Percentiles rank a stretch among this genome's conserved stretches.
These are phyloP conservation scores for Tetradesmus lagerheimii DNA, from an alignment of 139 green algal genomes.

Conservation along the genomic window DNA sequence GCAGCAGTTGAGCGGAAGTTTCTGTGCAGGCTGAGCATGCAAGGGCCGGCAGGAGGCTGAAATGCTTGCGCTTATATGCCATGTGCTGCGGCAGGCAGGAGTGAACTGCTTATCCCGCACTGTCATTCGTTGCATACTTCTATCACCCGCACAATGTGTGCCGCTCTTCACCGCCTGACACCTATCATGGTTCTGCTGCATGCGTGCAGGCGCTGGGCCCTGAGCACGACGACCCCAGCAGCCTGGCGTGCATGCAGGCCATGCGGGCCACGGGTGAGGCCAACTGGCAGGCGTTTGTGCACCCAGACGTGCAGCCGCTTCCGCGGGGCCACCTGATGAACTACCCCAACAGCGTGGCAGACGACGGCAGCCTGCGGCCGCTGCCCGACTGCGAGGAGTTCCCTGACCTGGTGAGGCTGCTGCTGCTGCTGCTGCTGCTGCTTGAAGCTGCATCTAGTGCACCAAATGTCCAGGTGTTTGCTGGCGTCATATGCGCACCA, in stretches of 20 bases:
- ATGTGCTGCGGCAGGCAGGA: no score
- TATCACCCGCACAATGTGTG: no score
- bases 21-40: no score
- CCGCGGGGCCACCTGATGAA: constrained; percentile 24
- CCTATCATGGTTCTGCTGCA: no score
- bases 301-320: constrained; percentile 2
- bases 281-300: constrained; percentile 12
- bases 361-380: not conserved
- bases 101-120: no score
- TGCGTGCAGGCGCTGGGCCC: not conserved
- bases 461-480: not conserved
- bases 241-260: constrained; percentile 5
- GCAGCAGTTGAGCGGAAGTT: no score
- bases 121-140: no score
- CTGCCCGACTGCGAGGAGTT: constrained; percentile 33
- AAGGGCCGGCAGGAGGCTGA: no score
- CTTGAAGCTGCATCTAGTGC: not conserved
- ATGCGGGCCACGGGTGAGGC: not conserved
- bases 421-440: not conserved
- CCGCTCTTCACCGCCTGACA: no score
- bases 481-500: no score
- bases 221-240: constrained; percentile 38
- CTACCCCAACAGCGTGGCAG: constrained; percentile 28
- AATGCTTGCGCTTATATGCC: no score
- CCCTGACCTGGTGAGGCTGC: not conserved